Evolutionary conservation across 2,329 filamentous ascomycete species (phyloP).

Genomic region (Aspergillus sp.): DNA sequence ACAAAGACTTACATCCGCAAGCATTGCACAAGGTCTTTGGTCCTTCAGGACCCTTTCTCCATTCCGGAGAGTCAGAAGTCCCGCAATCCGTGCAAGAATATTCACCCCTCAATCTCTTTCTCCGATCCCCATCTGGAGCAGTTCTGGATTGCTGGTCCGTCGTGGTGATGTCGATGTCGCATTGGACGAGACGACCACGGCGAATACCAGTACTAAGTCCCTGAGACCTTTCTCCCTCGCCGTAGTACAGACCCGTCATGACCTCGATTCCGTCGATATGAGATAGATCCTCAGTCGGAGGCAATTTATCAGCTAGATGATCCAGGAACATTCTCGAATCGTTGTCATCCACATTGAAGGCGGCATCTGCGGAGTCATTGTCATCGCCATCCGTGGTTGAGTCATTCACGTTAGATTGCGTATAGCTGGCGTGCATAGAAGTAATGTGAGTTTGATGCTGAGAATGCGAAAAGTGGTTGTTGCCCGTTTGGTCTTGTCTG

Average conservation of each 20-base stretch:
- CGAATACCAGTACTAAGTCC: slow-evolving; percentile 83
- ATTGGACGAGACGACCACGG: slow-evolving; percentile 75
- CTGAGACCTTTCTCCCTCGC: slow-evolving; percentile 80
- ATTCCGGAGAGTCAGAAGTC: slow-evolving; percentile 90
- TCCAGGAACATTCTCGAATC: too few relatives aligned
- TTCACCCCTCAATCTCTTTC: slow-evolving; percentile 85
- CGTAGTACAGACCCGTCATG: slow-evolving; percentile 81
- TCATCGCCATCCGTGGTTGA: too few relatives aligned
- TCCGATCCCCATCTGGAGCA: slow-evolving; percentile 62
- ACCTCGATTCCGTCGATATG: slow-evolving; percentile 89
- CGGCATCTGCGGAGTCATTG: too few relatives aligned
- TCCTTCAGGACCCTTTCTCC: slow-evolving; percentile 87
- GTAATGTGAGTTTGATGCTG: slow-evolving; percentile 8
- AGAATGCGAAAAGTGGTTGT: slow-evolving; percentile 18
- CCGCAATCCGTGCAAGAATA: slow-evolving; percentile 96
- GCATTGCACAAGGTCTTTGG: slow-evolving; percentile 96
- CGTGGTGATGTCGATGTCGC: slow-evolving; percentile 80
- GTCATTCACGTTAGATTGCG: too few relatives aligned
- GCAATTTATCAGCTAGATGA: slow-evolving; percentile 20
- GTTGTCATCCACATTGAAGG: too few relatives aligned
- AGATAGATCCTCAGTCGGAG: slow-evolving; percentile 68
- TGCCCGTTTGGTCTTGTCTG: slow-evolving; percentile 48
- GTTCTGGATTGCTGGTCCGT: slow-evolving; percentile 60
- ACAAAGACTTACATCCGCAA: slow-evolving; percentile 64
- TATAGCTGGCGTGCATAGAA: too few relatives aligned